Evolutionary conservation across 2,329 filamentous ascomycete genomes (phyloP), one percentile per base, ranked within the genome.

Genomic region (Aspergillus texensis): DNA sequence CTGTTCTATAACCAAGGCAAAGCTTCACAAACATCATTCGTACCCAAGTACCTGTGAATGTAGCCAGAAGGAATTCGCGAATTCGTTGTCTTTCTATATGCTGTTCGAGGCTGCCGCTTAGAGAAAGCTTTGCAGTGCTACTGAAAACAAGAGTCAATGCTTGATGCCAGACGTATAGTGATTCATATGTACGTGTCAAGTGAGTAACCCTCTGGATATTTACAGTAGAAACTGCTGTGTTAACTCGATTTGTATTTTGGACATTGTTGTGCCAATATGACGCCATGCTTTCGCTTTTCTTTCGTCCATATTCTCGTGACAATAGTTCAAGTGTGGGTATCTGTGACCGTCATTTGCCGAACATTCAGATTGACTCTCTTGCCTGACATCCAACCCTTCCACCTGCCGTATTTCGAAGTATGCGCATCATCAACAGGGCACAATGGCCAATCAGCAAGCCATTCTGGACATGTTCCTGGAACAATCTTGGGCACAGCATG

Each of bases 311-410:
- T 34, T 16, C 21, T 16, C 9, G 4, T 28, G 26, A n/a, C 14
- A 19, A 30, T 24, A 21, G 48, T 34, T 52, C 28, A 52, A 12
- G 28, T 32, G 16, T 52, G 48, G 9, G 19, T 32, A 39, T 26
- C 12, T n/a, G n/a, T 24, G 30, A 55, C 34, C 11, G 46, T 30
- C 90, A 97, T 96, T 79, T 98, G 94, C 66, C 94, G 85, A 11
- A 97, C 91, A 76, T 98, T 98, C 55, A 98, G 75, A 75, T 98
- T 98, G 71, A 98, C 88, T 66, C 94, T 85, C 80, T 97, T 97
- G 55, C 86, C 88, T 65, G 81, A 81, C 91, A 98, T 94, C 94
- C 94, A 98, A 1, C 91, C 92, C 68, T 83, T 86, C 92, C 93
- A 97, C 46, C 83, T 82, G 57, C 87, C 83, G 72, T 86, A 93